These are phyloP conservation scores for Dendrobium huoshanense DNA, from an alignment of 106 monocot genomes.

Conservation along the genomic window DNA sequence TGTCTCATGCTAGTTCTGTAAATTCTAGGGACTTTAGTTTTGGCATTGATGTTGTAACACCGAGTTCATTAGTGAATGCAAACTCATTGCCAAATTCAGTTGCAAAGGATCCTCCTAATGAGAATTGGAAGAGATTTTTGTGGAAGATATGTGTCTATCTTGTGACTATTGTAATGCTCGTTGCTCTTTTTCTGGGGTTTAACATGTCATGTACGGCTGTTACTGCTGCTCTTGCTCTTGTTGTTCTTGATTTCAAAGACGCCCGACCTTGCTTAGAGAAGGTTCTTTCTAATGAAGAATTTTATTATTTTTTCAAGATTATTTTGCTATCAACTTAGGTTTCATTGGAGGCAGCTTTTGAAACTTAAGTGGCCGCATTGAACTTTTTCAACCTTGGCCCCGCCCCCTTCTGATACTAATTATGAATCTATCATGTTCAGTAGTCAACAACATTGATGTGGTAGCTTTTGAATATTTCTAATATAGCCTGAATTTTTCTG, in stretches of 20 bases:
- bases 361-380: too few species aligned
- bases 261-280: conserved; percentile 44
- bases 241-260: conserved; percentile 49
- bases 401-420: too few species aligned
- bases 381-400: too few species aligned
- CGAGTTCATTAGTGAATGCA: background rate
- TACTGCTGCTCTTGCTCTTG: conserved; percentile 42
- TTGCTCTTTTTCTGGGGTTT: conserved; percentile 42
- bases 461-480: too few species aligned
- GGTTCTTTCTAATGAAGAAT: conserved; percentile 9
- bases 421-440: too few species aligned
- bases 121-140: conserved; percentile 21
- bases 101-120: conserved; percentile 12
- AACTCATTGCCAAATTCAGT: background rate
- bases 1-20: conserved; percentile 15
- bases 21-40: background rate
- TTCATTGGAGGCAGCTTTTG: too few species aligned
- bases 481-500: background rate
- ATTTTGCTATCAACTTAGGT: too few species aligned
- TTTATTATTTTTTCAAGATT: too few species aligned
- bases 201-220: conserved; percentile 55
- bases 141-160: conserved; percentile 44
- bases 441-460: too few species aligned
- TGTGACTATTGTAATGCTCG: conserved; percentile 40
- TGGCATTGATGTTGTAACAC: background rate